Evolutionary conservation across 2,329 filamentous ascomycete species (phyloP), one percentile per base, ranked within the genome.

Genomic region (Colletotrichum lini): DNA sequence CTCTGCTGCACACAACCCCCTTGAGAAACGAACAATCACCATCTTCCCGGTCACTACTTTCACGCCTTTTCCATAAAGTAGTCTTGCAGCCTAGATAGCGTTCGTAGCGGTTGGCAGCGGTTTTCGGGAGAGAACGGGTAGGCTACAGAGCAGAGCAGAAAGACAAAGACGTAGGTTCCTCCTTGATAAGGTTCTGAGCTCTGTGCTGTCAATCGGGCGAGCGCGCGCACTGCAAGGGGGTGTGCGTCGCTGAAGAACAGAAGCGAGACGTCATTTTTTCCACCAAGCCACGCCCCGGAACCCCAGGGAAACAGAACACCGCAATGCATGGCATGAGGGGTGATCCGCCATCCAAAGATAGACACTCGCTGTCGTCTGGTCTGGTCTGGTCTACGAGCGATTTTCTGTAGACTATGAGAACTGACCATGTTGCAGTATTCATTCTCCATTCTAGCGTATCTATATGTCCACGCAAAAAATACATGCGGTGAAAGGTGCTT

Each of bases 211-310:
- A 21, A 61, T 61, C 40, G 45, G 45, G n/a, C 42, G 40, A 40
- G n/a, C 42, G 40, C 56, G 26, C n/a, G 4, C 26, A n/a, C n/a
- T 15, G 2, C 58, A 49, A 44, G 44, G 30, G 30, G 47, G 23
- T 21, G 45, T 50, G 47, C 30, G 15, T 35, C 60, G 60, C 49
- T 63, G 60, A 63, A 63, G 60, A 63, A 63, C n/a, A 10, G 40
- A 23, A 53, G 18, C 21, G 45, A 53, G 47, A 63, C 60, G 60
- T 63, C 60, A 63, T 63, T 63, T 53, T 53, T 53, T 16, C 12
- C 38, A 23, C 49, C 23, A 16, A 40, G 13, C 38, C 16, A 53
- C 13, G 49, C 45, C 30, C 47, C 40, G 47, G 49, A 45, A 63
- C 60, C 60, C 13, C 44, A 26, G 21, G 47, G 45, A 40, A 61